Percentiles rank a stretch among this genome's conserved stretches.
phyloP scores from a whole-genome alignment of 495 filamentous ascomycete species.

The Hyphodiscus hymeniophilus region DNA sequence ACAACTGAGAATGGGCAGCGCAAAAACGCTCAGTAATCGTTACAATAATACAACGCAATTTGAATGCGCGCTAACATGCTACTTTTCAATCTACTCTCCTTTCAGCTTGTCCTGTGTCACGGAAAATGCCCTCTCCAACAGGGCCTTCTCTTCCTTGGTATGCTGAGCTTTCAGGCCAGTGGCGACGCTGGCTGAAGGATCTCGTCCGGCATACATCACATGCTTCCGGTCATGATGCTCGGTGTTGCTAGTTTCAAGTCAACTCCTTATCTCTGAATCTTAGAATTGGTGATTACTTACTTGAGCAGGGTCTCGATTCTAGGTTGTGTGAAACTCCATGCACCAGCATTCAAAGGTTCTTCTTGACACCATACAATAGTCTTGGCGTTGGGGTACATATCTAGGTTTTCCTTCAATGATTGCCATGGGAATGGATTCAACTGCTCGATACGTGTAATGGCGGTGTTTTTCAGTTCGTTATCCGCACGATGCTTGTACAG shows the following conservation, averaged over 20 bases:
- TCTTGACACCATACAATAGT: slow-evolving; percentile 95
- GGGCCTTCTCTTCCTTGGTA: slow-evolving; percentile 86
- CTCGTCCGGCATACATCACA: slow-evolving; percentile 91
- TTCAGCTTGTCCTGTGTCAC: slow-evolving; percentile 62
- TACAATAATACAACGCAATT: slow-evolving; percentile 22
- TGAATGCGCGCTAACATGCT: slow-evolving; percentile 4
- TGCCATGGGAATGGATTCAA: slow-evolving; percentile 98
- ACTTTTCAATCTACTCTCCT: slow-evolving; percentile 44
- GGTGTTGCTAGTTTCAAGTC: slow-evolving; percentile 40
- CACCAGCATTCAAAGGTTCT: slow-evolving; percentile 93
- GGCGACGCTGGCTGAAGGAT: slow-evolving; percentile 83
- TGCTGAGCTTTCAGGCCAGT: slow-evolving; percentile 86
- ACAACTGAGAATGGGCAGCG: no score
- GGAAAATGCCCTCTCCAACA: slow-evolving; percentile 65
- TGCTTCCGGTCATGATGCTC: slow-evolving; percentile 86
- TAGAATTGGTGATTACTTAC: no score
- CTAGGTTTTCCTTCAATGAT: slow-evolving; percentile 89
- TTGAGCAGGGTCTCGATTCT: slow-evolving; percentile 94
- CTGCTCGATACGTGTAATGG: slow-evolving; percentile 93
- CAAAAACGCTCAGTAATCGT: slow-evolving; percentile 7
- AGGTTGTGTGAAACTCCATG: slow-evolving; percentile 91
- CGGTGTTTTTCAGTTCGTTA: slow-evolving; percentile 76
- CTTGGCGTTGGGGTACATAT: slow-evolving; percentile 92
- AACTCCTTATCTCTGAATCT: no score
- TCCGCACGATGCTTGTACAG: slow-evolving; percentile 84